Base-by-base conservation (phyloP, 2,329 filamentous ascomycete species). In the Trichoderma gracile region DNA sequence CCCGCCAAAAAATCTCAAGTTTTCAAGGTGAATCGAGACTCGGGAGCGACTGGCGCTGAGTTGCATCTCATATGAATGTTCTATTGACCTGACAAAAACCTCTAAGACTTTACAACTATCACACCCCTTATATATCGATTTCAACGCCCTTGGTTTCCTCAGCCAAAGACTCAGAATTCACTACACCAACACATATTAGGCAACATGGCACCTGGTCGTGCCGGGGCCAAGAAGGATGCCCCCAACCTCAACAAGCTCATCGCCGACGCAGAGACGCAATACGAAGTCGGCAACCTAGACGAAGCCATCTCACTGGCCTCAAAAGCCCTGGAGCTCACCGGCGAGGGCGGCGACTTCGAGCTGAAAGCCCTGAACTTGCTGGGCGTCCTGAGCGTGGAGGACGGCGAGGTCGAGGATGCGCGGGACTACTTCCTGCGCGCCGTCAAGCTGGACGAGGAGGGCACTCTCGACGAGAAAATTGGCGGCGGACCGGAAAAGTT, bases 401-500 rank as follows among this genome's bases (percentile, higher is more conserved):
- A 91, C 3, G 93, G 95, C 67, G 91, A 97, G 50, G 82, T 91
- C 61, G 89, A 94, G 60, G 79, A 85, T 17, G 94, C 94, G 47
- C 84, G 89, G 65, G 78, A 81, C 53, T 89, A 86, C 72, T 96
- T 97, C 72, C 76, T 87, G 66, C 82, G 85, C 52, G 92, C 95
- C 0, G 89, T 90, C 43, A 80, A 83, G 61, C 83, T 95, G 42
- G 95, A 99, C 74, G 83, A 88, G 25, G 86, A 93, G 64, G 95
- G 94, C 19, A 78, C 80, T 45, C 79, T 87, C 65, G 84, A 89
- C 19, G 89, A 92, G 71, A 84, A 86, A 45, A 76, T 88, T 58
- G 93, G 93, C 55, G 92, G 92, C 30, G 93, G 93, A 0, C 87
- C 93, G 0, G 94, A 98, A 74, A 98, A 97, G 79, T 98, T 97